Evolutionary conservation across 495 filamentous ascomycete species (phyloP).

Genomic region (Xylona heveae): DNA sequence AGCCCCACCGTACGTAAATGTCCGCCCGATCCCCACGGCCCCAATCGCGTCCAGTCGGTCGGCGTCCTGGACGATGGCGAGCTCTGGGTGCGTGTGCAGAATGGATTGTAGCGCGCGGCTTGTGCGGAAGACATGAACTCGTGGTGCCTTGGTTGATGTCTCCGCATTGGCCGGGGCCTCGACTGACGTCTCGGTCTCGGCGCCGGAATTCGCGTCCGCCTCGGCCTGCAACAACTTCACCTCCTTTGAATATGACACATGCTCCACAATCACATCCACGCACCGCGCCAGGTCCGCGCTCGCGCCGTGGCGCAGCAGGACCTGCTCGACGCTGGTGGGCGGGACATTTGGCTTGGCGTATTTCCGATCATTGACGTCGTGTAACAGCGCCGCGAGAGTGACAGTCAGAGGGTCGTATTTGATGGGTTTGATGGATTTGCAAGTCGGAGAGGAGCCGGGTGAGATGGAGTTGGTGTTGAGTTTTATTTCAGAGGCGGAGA

Average conservation of each 20-base stretch:
- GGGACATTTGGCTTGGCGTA: constrained; percentile 33
- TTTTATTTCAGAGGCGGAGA: too few species aligned
- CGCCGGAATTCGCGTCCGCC: too few species aligned
- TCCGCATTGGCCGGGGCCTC: constrained; percentile 25
- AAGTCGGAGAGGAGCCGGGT: too few species aligned
- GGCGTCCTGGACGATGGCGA: constrained; percentile 76
- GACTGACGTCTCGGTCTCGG: too few species aligned
- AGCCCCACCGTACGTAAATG: constrained; percentile 57
- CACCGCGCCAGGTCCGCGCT: constrained; percentile 29
- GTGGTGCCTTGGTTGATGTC: too few species aligned
- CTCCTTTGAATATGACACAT: constrained; percentile 66
- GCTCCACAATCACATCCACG: constrained; percentile 45
- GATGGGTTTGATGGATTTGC: too few species aligned
- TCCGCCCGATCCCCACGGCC: constrained; percentile 57
- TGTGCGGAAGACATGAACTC: too few species aligned
- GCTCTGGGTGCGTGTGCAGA: constrained; percentile 40
- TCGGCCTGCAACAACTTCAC: too few species aligned
- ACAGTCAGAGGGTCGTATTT: constrained; percentile 32
- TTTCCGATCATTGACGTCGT: constrained; percentile 78
- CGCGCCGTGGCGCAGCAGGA: constrained; percentile 36
- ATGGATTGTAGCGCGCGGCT: constrained; percentile 25
- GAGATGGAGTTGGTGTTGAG: too few species aligned
- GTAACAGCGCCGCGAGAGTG: constrained; percentile 54
- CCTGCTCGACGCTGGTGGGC: constrained; percentile 28
- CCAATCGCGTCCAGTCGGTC: constrained; percentile 81